phyloP scores from a whole-genome alignment of 2,329 filamentous ascomycete genomes.

The Dactylonectria macrodidyma region DNA sequence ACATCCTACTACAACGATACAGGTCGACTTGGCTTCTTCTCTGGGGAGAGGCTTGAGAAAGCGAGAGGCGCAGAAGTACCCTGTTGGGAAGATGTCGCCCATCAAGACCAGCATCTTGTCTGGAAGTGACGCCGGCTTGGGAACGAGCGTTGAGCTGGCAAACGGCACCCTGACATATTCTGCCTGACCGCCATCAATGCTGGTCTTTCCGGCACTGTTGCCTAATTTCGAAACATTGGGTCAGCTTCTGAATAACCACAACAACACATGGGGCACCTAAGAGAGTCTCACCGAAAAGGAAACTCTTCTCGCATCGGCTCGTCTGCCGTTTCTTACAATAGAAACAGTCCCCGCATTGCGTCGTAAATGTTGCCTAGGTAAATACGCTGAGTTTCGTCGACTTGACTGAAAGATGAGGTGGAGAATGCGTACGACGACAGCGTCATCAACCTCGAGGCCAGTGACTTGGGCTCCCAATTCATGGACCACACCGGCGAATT shows the following conservation, averaged over 20 bases:
- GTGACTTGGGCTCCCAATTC: slow-evolving; percentile 15
- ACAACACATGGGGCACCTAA: neutral
- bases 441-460: slow-evolving; percentile 9
- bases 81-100: slow-evolving; percentile 31
- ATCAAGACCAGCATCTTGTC: slow-evolving; percentile 30
- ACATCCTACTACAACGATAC: slow-evolving; percentile 27
- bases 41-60: slow-evolving; percentile 21
- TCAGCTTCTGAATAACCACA: neutral
- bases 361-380: slow-evolving; percentile 12
- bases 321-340: slow-evolving; percentile 15
- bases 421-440: slow-evolving; percentile 16
- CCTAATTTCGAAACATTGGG: neutral
- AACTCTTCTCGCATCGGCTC: slow-evolving; percentile 14
- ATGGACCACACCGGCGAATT: slow-evolving; percentile 20
- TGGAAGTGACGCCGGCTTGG: neutral
- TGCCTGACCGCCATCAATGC: slow-evolving; percentile 28
- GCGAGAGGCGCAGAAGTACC: slow-evolving; percentile 20
- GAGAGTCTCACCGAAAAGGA: slow-evolving; percentile 10
- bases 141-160: slow-evolving; percentile 14
- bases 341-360: slow-evolving; percentile 18
- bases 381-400: neutral
- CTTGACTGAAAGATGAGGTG: neutral
- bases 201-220: slow-evolving; percentile 8
- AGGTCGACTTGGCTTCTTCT: slow-evolving; percentile 9
- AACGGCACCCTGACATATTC: slow-evolving; percentile 27